Base-by-base conservation (phyloP, 2,329 filamentous ascomycete genomes). In the Coniosporium tulheliwenetii region DNA sequence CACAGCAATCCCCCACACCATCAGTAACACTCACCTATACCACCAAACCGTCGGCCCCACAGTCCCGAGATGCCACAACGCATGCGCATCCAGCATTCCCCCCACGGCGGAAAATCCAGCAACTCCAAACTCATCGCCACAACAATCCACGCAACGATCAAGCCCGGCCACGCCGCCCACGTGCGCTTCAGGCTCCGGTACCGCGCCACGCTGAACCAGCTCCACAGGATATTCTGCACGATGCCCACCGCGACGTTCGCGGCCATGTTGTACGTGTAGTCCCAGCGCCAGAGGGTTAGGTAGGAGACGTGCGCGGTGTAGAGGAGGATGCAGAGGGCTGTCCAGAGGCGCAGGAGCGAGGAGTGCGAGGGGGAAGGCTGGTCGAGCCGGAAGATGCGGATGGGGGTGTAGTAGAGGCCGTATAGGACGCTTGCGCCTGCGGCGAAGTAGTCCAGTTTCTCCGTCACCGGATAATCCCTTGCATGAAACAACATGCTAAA, bases 181-280 rank as follows among this genome's bases (percentile, higher is more conserved):
- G 70, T 61, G 47, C 79, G 74, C 37, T 77, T 75, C 13, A 81
- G 75, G 58, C 77, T 76, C 47, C 70, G 67, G 62, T 89, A 96
- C 50, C 79, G 73, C 48, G 66, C 65, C 50, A 82, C 75, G 56
- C 82, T 87, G 62, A 93, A 95, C 60, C 75, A 81, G 36, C 71
- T 83, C 91, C 91, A 96, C 43, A 96, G 63, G 3, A 79, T 40
- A 52, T 96, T 94, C 55, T 86, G 80, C 4, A 87, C 59, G 34
- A 86, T 67, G 3, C 91, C 91, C 9, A 82, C 75, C 2, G 73
- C 76, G 14, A 98, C 83, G 53, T 96, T 98, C 39, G 87, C 91
- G 1, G 81, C 77, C 86, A 98, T 96, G 58, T 98, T 98, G 65
- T 98, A 98, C 5, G 81, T 82, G 59, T 98, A 98, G 60, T 96